phyloP scores from a whole-genome alignment of 371 early-diverging fungal species.

The Actinomortierella ambigua region DNA sequence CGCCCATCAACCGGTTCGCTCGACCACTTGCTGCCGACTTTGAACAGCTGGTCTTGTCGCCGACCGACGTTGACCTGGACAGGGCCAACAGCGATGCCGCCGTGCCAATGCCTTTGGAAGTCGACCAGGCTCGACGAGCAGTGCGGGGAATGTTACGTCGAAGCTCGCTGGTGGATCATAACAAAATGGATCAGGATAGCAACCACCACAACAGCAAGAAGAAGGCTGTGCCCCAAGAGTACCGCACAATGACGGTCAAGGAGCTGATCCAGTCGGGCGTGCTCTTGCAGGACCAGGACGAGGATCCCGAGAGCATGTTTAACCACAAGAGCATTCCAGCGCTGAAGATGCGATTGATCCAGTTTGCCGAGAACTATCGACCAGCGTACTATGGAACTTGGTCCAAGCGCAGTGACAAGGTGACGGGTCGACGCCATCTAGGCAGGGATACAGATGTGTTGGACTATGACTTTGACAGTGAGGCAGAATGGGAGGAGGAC shows the following conservation, averaged over 20 bases:
- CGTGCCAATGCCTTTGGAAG: slow-evolving; percentile 5
- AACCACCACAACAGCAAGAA: slow-evolving; percentile 9
- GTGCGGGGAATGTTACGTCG: not conserved
- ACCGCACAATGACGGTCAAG: slow-evolving; percentile 25
- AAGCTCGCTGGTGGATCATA: not conserved
- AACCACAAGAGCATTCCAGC: slow-evolving; percentile 48
- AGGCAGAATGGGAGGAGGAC: slow-evolving; percentile 91
- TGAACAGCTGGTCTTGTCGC: slow-evolving; percentile 7
- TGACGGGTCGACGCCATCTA: slow-evolving; percentile 69
- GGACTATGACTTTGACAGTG: slow-evolving; percentile 88
- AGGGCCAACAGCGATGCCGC: slow-evolving; percentile 5
- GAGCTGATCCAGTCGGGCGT: slow-evolving; percentile 18
- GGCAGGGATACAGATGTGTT: slow-evolving; percentile 61
- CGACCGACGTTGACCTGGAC: slow-evolving; percentile 8
- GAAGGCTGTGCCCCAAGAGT: slow-evolving; percentile 24
- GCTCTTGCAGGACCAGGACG: slow-evolving; percentile 24
- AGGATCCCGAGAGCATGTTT: slow-evolving; percentile 21
- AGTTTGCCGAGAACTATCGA: slow-evolving; percentile 74
- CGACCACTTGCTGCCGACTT: slow-evolving; percentile 28
- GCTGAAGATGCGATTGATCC: slow-evolving; percentile 70
- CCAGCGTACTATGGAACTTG: slow-evolving; percentile 88
- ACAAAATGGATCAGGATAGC: not conserved
- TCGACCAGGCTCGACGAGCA: slow-evolving; percentile 12
- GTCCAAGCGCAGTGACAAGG: slow-evolving; percentile 61
- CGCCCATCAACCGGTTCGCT: slow-evolving; percentile 43